A percentile compares a stretch with the other conserved stretches of the same genome.
Evolutionary conservation across 2,329 filamentous ascomycete species (phyloP).

Genomic region (Dactylonectria macrodidyma): DNA sequence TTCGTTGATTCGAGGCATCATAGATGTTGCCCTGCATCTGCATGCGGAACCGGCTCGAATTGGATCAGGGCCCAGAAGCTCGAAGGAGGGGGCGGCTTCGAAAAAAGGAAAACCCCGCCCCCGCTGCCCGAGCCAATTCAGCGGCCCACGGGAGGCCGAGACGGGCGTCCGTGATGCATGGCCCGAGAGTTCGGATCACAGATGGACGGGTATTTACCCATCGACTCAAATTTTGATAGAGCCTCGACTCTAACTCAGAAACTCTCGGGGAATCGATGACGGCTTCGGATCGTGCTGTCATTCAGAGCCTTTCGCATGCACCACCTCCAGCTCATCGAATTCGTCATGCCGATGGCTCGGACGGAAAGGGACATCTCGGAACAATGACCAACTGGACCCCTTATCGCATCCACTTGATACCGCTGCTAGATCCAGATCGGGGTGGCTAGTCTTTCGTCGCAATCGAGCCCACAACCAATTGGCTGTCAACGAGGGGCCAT

Average conservation of each 20-base stretch:
- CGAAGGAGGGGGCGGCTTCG: neutral
- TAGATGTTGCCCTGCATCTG: conserved; percentile 1
- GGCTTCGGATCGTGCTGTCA: neutral
- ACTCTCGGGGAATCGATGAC: neutral
- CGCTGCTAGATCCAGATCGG: conserved; percentile 48
- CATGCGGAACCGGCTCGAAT: conserved; percentile 3
- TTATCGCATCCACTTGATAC: conserved; percentile 47
- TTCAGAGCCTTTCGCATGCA: neutral
- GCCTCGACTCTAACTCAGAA: neutral
- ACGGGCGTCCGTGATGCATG: conserved; percentile 6
- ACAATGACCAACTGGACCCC: conserved; percentile 36
- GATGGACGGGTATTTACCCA: neutral
- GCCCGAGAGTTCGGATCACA: conserved; percentile 7
- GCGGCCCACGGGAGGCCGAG: conserved; percentile 1
- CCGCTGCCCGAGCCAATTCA: conserved; percentile 16
- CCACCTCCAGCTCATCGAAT: neutral
- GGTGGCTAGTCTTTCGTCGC: conserved; percentile 41
- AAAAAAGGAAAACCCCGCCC: conserved; percentile 24
- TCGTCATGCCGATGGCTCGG: conserved; percentile 23
- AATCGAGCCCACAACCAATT: conserved; percentile 46
- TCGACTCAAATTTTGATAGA: neutral
- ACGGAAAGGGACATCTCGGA: conserved; percentile 35
- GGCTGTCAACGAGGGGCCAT: conserved; percentile 36
- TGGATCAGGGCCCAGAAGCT: too few relatives aligned
- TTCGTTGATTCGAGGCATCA: conserved; percentile 22